Base-by-base conservation (phyloP, 768 basidiomycete genomes). In the Lactifluus piperatus region DNA sequence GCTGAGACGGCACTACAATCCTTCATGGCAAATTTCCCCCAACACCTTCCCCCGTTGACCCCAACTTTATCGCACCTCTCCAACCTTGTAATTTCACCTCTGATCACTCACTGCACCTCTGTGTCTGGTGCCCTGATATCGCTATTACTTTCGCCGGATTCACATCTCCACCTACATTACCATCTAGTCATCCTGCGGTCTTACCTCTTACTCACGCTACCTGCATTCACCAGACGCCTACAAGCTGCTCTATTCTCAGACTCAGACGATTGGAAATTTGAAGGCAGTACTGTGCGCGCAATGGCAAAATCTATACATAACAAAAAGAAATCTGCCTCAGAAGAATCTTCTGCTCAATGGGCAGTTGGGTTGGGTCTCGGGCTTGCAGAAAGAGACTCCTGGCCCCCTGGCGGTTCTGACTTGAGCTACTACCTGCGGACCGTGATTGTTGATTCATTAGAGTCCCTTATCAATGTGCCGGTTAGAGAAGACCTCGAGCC, bases 321-420 rank as follows among this genome's bases (percentile, higher is more conserved):
- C 39, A 45, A 32, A 34, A 53, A 41, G 27, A 20, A 37, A 14
- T 20, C 44, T 4, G 37, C 11, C 11, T 20, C 57, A 11, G 46
- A 20, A 4, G 55, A 22, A 20, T 53, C 64, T 1, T 14, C 20
- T 20, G 43, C 56, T n/a, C 51, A 58, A 39, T 82, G 84, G 82
- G 81, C 82, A 0, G 78, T 94, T 6, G 93, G 92, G 2, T 71
- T 95, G 6, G 84, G 88, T 9, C 76, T 83, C 0, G 79, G 81
- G 2, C 71, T 95, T n/a, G 79, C 86, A 37, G 83, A 87, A 46
- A 76, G 85, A 36, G 82, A 83, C 51, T 81, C 77, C 5, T 95
- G 93, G 93, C 93, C 93, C 0, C 93, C 93, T 13, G 85, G 87
- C 18, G 90, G 89, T 5, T 79, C 86, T 2, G 91, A 94, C 67